Percentiles rank a stretch among this genome's conserved stretches.
phyloP scores from a whole-genome alignment of 495 filamentous ascomycete genomes.

The Penicillium robsamsonii region DNA sequence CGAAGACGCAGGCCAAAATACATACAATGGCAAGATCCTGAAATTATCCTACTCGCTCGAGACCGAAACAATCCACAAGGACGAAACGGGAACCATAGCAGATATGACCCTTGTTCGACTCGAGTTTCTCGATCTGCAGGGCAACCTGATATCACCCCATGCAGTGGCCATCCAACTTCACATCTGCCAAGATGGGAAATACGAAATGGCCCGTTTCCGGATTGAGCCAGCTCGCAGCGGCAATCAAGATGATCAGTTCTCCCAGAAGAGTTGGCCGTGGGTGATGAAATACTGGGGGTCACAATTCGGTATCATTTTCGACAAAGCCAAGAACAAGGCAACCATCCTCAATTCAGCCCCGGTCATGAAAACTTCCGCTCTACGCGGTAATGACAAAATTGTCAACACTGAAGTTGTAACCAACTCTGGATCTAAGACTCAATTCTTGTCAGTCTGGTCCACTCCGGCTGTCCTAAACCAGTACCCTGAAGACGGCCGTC shows the following conservation, averaged over 20 bases:
- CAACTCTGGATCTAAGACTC: slow-evolving; percentile 10
- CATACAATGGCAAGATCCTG: slow-evolving; percentile 14
- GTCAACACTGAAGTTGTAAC: slow-evolving; percentile 1
- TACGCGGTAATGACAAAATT: background rate
- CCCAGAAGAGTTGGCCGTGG: slow-evolving; percentile 15
- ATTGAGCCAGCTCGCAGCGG: slow-evolving; percentile 16
- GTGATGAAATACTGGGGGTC: slow-evolving; percentile 31
- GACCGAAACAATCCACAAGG: slow-evolving; percentile 24
- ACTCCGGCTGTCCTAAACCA: slow-evolving; percentile 10
- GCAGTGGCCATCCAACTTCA: slow-evolving; percentile 22
- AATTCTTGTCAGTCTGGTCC: slow-evolving; percentile 22
- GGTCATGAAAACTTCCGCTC: background rate
- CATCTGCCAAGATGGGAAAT: slow-evolving; percentile 14
- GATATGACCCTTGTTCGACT: slow-evolving; percentile 30
- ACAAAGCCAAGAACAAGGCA: slow-evolving; percentile 5
- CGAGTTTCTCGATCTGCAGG: slow-evolving; percentile 27
- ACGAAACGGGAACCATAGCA: slow-evolving; percentile 15
- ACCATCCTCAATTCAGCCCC: background rate
- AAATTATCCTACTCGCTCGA: slow-evolving; percentile 30
- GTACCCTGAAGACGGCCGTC: slow-evolving; percentile 10
- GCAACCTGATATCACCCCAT: slow-evolving; percentile 21
- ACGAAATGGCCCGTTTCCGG: slow-evolving; percentile 26
- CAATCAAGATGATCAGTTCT: background rate
- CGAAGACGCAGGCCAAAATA: slow-evolving; percentile 9
- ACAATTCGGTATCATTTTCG: slow-evolving; percentile 17